These are phyloP conservation scores for Magnolia sinica DNA, from an alignment of 164 flowering plant genomes.

Conservation along the genomic window DNA sequence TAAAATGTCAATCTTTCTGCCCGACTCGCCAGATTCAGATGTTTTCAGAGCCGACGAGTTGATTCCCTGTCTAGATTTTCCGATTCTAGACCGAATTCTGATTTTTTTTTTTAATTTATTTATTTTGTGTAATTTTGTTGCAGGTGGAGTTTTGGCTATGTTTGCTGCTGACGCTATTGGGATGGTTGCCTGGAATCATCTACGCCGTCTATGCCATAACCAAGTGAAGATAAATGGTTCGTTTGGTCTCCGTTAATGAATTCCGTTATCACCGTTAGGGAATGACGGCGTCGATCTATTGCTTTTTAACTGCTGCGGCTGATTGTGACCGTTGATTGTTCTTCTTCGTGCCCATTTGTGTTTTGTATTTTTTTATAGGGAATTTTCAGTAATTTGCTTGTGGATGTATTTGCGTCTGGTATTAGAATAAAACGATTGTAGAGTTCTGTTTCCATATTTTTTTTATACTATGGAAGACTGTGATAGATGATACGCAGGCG, in stretches of 20 bases:
- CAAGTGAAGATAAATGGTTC: conserved; percentile 2
- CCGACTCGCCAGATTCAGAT: too few relatives aligned
- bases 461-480: too few relatives aligned
- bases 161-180: conserved; percentile 38
- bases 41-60: too few relatives aligned
- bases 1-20: too few relatives aligned
- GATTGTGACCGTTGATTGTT: neutral
- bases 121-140: neutral
- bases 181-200: conserved; percentile 49
- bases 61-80: too few relatives aligned
- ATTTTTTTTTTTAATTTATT: too few relatives aligned
- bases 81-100: too few relatives aligned
- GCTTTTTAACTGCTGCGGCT: neutral
- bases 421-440: neutral
- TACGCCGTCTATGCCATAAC: conserved; percentile 42
- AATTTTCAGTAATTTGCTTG: neutral
- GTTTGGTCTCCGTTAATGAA: neutral
- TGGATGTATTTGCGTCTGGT: neutral
- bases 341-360: neutral
- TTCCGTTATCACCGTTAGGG: neutral
- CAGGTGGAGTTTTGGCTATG: conserved; percentile 43
- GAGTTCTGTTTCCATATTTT: too few relatives aligned
- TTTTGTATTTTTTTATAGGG: neutral
- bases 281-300: neutral
- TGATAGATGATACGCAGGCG: too few relatives aligned